Evolutionary conservation across 2,329 filamentous ascomycete species (phyloP).

Genomic region (Cyanodermella asteris): DNA sequence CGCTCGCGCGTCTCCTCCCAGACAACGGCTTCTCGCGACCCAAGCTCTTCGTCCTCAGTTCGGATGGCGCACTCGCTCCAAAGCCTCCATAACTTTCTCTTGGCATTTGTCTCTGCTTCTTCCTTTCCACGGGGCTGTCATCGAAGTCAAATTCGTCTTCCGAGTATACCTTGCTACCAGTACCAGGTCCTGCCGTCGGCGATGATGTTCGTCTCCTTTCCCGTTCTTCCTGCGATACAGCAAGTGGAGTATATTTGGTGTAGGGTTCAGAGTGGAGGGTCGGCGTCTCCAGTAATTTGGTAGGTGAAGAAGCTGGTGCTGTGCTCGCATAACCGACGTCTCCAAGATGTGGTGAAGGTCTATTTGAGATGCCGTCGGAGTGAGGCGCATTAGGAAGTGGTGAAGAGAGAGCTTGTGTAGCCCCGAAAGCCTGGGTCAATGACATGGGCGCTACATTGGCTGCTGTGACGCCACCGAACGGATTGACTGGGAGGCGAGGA

Average conservation of each 20-base stretch:
- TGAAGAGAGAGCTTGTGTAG: slow-evolving; percentile 25
- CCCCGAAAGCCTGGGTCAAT: slow-evolving; percentile 25
- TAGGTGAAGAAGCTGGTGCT: slow-evolving; percentile 17
- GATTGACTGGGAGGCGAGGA: slow-evolving; percentile 21
- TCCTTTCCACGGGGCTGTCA: slow-evolving; percentile 4
- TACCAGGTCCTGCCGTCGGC: slow-evolving; percentile 13
- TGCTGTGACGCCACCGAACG: slow-evolving; percentile 16
- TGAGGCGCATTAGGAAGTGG: slow-evolving; percentile 17
- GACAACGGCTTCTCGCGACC: slow-evolving; percentile 3
- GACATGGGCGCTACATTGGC: slow-evolving; percentile 20
- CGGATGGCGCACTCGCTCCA: slow-evolving; percentile 14
- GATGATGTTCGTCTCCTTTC: slow-evolving; percentile 13
- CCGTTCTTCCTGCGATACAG: slow-evolving; percentile 22
- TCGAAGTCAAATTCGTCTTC: slow-evolving; percentile 9
- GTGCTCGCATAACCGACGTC: slow-evolving; percentile 16
- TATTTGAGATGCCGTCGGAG: slow-evolving; percentile 20
- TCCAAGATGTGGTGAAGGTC: slow-evolving; percentile 26
- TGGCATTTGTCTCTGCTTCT: slow-evolving; percentile 12
- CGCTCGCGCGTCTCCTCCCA: neutral
- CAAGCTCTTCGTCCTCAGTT: slow-evolving; percentile 8
- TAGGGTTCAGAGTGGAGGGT: slow-evolving; percentile 18
- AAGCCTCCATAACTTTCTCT: slow-evolving; percentile 16
- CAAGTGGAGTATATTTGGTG: slow-evolving; percentile 21
- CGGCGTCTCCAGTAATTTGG: slow-evolving; percentile 13
- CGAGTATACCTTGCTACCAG: slow-evolving; percentile 4